phyloP scores from a whole-genome alignment of 768 basidiomycete species.

The Suillus americanus region DNA sequence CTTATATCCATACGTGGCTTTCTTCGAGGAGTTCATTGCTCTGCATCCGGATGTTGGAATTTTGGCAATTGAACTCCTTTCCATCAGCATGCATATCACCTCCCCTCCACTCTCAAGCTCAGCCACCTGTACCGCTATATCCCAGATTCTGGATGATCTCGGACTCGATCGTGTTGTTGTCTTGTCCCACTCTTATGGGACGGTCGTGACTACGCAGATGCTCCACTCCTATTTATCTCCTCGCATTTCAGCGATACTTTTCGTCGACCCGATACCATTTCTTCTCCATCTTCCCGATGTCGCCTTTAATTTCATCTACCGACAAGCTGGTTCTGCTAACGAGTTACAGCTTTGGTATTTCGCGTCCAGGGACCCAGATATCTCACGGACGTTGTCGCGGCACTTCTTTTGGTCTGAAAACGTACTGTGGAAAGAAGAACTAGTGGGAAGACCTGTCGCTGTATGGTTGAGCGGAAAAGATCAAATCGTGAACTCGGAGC shows the following conservation, averaged over 20 bases:
- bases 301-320: conserved; percentile 67
- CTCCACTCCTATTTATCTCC: conserved; percentile 37
- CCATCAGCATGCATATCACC: conserved; percentile 62
- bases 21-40: conserved; percentile 45
- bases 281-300: conserved; percentile 62
- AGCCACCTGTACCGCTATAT: conserved; percentile 43
- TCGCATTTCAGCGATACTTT: conserved; percentile 43
- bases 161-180: conserved; percentile 41
- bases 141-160: conserved; percentile 44
- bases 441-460: conserved; percentile 32
- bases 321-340: conserved; percentile 47
- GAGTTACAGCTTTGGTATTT: conserved; percentile 74
- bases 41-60: conserved; percentile 55
- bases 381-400: conserved; percentile 55
- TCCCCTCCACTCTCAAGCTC: conserved; percentile 43
- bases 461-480: conserved; percentile 41
- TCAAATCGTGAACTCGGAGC: conserved; percentile 41
- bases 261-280: conserved; percentile 68
- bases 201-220: conserved; percentile 54
- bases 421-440: conserved; percentile 58
- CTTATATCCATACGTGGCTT: conserved; percentile 53
- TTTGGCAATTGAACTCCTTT: conserved; percentile 58
- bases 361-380: conserved; percentile 60
- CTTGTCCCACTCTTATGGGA: conserved; percentile 63
- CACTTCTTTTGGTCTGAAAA: conserved; percentile 70